A percentile compares a stretch with the other conserved stretches of the same genome.
Conservation (phyloP, 2,329 filamentous ascomycete species). For the Sclerotinia minor region DNA sequence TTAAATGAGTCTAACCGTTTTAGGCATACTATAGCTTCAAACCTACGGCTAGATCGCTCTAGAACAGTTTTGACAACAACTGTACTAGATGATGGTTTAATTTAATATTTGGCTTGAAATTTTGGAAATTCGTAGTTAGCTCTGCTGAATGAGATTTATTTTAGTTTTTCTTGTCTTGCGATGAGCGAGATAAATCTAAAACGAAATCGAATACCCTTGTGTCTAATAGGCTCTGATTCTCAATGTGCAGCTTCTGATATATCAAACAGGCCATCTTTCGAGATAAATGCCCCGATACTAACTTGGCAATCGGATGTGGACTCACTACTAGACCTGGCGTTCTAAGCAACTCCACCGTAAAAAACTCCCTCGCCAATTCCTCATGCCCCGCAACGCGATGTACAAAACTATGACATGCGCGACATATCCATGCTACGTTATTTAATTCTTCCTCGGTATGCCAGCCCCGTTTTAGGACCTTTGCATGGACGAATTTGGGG, state of each 20-base stretch:
- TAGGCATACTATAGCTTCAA: not conserved
- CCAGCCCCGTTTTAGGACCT: conserved; percentile 76
- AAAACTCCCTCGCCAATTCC: conserved; percentile 71
- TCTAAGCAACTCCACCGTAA: conserved; percentile 71
- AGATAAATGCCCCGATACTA: too few relatives aligned
- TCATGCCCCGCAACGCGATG: conserved; percentile 75
- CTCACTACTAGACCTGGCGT: too few relatives aligned
- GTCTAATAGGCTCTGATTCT: too few relatives aligned
- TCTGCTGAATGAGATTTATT: too few relatives aligned
- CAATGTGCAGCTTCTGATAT: too few relatives aligned
- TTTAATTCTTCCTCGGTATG: conserved; percentile 72
- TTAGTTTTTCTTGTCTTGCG: too few relatives aligned
- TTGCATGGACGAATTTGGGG: conserved; percentile 73
- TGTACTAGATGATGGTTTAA: accelerated
- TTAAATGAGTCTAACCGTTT: conserved; percentile 3
- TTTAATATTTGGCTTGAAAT: not conserved
- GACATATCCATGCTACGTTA: conserved; percentile 83
- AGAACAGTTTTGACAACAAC: not conserved
- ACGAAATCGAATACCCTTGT: too few relatives aligned
- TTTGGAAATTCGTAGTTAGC: too few relatives aligned
- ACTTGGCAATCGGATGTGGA: too few relatives aligned
- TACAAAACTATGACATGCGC: conserved; percentile 81
- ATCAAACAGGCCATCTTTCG: too few relatives aligned
- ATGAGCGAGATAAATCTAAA: too few relatives aligned
- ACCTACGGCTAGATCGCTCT: not conserved